phyloP scores from a whole-genome alignment of 1,284 basidiomycete genomes.

The Marasmius sp. region DNA sequence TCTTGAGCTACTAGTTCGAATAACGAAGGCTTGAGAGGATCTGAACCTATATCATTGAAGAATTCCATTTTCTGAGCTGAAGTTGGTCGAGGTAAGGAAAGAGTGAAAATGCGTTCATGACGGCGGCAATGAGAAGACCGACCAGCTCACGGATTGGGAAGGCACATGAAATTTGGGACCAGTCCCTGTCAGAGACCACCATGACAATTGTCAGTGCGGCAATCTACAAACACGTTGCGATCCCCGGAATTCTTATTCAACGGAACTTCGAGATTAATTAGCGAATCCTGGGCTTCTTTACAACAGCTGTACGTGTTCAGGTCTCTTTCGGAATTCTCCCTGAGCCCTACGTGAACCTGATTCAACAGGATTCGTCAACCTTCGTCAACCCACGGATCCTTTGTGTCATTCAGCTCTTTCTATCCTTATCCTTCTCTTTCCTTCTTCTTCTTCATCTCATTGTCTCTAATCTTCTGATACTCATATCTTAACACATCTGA shows the following conservation, averaged over 20 bases:
- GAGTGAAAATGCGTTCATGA: slow-evolving; percentile 3
- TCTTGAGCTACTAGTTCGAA: slow-evolving; percentile 97
- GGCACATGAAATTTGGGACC: background rate
- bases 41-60: slow-evolving; percentile 70
- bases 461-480: background rate
- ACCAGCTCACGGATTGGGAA: background rate
- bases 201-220: too few species aligned
- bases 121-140: background rate
- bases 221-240: too few species aligned
- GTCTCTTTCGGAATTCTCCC: too few species aligned
- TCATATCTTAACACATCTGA: background rate
- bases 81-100: background rate
- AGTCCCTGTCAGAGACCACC: background rate
- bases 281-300: too few species aligned
- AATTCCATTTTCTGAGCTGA: slow-evolving; percentile 67
- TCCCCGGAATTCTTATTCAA: too few species aligned
- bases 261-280: too few species aligned
- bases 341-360: too few species aligned
- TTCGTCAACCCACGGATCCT: background rate
- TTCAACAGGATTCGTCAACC: too few species aligned
- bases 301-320: too few species aligned
- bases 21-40: slow-evolving; percentile 83
- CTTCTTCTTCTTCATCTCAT: background rate
- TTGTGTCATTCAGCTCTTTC: background rate
- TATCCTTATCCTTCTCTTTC: background rate